Evolutionary conservation across 495 filamentous ascomycete species (phyloP).

Genomic region (Xylaria telfairii): DNA sequence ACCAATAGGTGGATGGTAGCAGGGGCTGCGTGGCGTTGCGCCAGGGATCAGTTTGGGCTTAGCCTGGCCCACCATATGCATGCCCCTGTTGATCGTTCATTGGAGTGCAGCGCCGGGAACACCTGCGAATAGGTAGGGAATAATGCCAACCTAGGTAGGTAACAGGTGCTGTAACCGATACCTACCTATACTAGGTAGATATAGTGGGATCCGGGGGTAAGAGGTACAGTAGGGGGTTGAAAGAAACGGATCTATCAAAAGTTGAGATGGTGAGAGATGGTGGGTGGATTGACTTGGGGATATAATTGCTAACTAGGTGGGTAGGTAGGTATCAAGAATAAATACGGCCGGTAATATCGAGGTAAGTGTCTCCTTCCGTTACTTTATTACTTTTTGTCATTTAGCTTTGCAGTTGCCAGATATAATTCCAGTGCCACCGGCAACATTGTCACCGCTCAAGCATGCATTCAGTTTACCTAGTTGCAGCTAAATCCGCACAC

Average conservation of each 20-base stretch:
- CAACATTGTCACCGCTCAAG: background rate
- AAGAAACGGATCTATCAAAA: background rate
- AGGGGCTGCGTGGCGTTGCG: slow-evolving; percentile 3
- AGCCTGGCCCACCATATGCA: background rate
- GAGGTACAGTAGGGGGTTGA: no score
- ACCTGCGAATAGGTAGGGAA: background rate
- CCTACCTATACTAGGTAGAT: no score
- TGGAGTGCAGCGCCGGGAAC: background rate
- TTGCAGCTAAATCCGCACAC: no score
- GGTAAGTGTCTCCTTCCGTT: background rate
- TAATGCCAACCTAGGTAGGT: no score
- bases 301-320: no score
- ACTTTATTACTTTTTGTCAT: background rate
- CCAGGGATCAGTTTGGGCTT: slow-evolving; percentile 10
- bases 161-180: background rate
- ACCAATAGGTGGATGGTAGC: background rate
- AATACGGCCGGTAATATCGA: background rate
- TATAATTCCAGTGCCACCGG: background rate
- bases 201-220: background rate
- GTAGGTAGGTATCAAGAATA: background rate
- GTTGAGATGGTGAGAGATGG: background rate
- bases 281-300: no score
- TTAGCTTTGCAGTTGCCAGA: background rate
- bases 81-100: slow-evolving; percentile 1
- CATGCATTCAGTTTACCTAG: no score